Conservation (phyloP, 2,329 filamentous ascomycete species). For the Tricladium varicosporioides region DNA sequence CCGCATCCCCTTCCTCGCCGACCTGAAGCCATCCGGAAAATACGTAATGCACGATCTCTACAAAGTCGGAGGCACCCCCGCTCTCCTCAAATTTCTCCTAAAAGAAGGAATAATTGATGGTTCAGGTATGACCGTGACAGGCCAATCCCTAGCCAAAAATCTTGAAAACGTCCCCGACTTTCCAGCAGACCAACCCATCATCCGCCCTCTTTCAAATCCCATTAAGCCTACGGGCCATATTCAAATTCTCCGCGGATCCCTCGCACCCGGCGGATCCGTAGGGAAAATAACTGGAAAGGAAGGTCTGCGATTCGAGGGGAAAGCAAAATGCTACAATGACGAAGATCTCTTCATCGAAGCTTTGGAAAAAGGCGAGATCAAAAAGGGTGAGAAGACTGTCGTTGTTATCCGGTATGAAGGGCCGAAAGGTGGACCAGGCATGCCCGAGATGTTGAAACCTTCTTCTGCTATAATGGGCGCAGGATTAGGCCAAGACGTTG, state of each 20-base stretch:
- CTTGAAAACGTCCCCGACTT: conserved; percentile 59
- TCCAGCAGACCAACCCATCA: conserved; percentile 67
- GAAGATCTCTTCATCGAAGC: conserved; percentile 69
- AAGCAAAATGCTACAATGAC: conserved; percentile 67
- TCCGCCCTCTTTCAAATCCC: conserved; percentile 64
- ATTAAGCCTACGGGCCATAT: conserved; percentile 72
- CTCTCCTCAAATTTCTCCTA: conserved; percentile 56
- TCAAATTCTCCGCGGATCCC: conserved; percentile 67
- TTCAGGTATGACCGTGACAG: conserved; percentile 58
- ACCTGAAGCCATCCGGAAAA: conserved; percentile 75
- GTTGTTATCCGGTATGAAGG: conserved; percentile 75
- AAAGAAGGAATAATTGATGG: conserved; percentile 58
- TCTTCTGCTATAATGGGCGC: conserved; percentile 72
- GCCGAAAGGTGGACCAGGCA: conserved; percentile 70
- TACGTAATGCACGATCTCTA: conserved; percentile 59
- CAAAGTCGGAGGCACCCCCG: conserved; percentile 55
- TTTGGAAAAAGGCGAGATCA: conserved; percentile 65
- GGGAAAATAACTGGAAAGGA: conserved; percentile 79
- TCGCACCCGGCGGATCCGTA: conserved; percentile 68
- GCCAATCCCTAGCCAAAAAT: conserved; percentile 57
- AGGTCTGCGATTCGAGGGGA: conserved; percentile 64
- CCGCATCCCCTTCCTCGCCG: conserved; percentile 74
- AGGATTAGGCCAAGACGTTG: conserved; percentile 66
- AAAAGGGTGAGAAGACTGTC: conserved; percentile 74
- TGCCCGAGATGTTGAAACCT: conserved; percentile 74